phyloP scores from a whole-genome alignment of 768 basidiomycete species.

The Solioccasus polychromus region DNA sequence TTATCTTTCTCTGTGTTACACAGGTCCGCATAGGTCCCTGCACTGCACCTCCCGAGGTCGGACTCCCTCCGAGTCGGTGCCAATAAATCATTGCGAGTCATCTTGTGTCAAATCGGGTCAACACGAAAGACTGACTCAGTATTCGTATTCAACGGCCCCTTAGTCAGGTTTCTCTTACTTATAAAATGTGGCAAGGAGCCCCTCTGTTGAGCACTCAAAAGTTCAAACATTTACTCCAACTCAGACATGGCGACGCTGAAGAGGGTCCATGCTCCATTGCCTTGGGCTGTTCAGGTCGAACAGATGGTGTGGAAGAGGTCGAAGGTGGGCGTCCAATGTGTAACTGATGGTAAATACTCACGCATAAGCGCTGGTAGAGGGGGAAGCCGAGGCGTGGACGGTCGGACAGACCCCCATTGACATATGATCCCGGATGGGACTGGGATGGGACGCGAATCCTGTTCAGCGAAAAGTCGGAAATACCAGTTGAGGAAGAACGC shows the following conservation, averaged over 20 bases:
- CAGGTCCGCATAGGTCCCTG: too few relatives aligned
- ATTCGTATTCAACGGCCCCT: too few relatives aligned
- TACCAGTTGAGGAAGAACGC: not conserved
- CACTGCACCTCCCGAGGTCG: too few relatives aligned
- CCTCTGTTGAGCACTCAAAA: not conserved
- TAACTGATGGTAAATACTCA: not conserved
- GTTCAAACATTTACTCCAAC: too few relatives aligned
- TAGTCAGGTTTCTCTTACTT: not conserved
- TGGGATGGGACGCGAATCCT: constrained; percentile 21
- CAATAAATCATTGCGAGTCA: constrained; percentile 14
- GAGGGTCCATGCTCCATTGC: constrained; percentile 10
- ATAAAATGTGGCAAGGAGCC: constrained; percentile 9
- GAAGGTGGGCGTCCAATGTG: constrained; percentile 3
- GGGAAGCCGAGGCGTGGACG: constrained; percentile 15
- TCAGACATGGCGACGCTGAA: constrained; percentile 19
- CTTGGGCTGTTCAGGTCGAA: constrained; percentile 7
- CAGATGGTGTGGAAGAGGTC: constrained; percentile 10
- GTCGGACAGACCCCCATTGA: constrained; percentile 10
- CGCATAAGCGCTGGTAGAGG: not conserved
- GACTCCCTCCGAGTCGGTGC: too few relatives aligned
- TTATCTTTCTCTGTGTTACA: too few relatives aligned
- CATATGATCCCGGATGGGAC: constrained; percentile 21
- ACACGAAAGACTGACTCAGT: too few relatives aligned
- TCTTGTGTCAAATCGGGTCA: constrained; percentile 8
- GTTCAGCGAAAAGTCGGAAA: not conserved